Evolutionary conservation across 305 asterid genomes (phyloP).

Genomic region (Rubia peregrina): DNA sequence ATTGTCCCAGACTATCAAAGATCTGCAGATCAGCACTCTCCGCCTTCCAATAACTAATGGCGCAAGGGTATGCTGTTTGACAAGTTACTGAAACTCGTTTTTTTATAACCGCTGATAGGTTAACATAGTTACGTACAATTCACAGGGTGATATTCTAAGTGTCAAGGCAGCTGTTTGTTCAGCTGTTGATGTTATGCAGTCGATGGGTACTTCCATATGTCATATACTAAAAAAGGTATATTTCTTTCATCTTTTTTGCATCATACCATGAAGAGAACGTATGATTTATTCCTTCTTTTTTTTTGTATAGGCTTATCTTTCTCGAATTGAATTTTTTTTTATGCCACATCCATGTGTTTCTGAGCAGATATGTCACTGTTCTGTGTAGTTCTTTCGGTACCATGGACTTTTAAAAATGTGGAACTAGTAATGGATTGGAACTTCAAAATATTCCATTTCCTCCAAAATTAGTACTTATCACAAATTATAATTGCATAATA

Average conservation of each 20-base stretch:
- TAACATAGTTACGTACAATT: conserved; percentile 17
- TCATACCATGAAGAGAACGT: neutral
- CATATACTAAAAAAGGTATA: conserved; percentile 51
- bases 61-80: conserved; percentile 56
- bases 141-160: conserved; percentile 61
- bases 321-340: neutral
- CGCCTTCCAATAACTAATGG: conserved; percentile 78
- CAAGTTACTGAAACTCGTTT: neutral
- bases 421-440: neutral
- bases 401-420: neutral
- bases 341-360: neutral
- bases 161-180: conserved; percentile 69
- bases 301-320: neutral
- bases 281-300: no score
- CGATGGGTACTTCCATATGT: conserved; percentile 63
- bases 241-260: conserved; percentile 1
- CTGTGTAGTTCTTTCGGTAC: neutral
- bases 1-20: conserved; percentile 51
- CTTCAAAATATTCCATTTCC: neutral
- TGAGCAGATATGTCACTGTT: neutral
- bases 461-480: neutral
- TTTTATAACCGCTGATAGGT: conserved; percentile 12
- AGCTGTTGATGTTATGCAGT: conserved; percentile 75
- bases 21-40: conserved; percentile 71
- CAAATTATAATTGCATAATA: neutral